A percentile compares a stretch with the other conserved stretches of the same genome.
Evolutionary conservation across 345 rosid genomes (phyloP).

Genomic region (Eucalyptus regnans): DNA sequence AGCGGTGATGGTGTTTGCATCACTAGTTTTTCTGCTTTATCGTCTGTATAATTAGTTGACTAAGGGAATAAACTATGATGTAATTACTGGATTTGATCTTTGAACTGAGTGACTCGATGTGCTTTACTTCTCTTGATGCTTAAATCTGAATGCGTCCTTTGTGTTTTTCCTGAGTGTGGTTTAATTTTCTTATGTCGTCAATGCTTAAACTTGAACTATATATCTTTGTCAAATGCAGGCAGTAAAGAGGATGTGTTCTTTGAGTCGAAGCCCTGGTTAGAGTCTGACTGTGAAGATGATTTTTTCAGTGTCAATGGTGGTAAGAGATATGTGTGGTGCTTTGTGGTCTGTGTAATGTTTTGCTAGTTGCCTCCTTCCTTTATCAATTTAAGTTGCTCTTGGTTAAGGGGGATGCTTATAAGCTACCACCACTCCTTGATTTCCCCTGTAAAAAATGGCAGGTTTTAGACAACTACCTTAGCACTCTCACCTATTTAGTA

Average conservation of each 20-base stretch:
- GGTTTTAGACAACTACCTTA: neutral
- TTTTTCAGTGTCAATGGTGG: conserved; percentile 95
- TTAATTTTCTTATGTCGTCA: neutral
- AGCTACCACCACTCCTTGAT: neutral
- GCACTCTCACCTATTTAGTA: neutral
- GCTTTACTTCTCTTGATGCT: neutral
- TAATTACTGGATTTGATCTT: neutral
- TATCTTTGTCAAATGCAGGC: conserved; percentile 27
- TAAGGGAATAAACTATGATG: neutral
- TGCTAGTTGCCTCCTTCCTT: neutral
- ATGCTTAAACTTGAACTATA: neutral
- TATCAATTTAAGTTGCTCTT: neutral
- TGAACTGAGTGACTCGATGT: neutral
- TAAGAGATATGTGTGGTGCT: conserved; percentile 7
- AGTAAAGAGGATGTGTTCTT: conserved; percentile 79
- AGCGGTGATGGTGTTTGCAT: neutral
- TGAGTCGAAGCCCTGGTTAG: conserved; percentile 70
- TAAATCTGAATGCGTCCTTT: neutral
- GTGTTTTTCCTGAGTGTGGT: neutral
- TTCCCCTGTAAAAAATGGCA: neutral
- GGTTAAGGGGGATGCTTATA: neutral
- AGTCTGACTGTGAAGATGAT: conserved; percentile 89
- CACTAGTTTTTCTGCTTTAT: neutral
- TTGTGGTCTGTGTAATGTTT: neutral
- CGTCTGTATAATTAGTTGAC: neutral